A percentile compares a stretch with the other conserved stretches of the same genome.
These are phyloP conservation scores for Boletus sp. DNA, from an alignment of 768 basidiomycete species.

Conservation along the genomic window DNA sequence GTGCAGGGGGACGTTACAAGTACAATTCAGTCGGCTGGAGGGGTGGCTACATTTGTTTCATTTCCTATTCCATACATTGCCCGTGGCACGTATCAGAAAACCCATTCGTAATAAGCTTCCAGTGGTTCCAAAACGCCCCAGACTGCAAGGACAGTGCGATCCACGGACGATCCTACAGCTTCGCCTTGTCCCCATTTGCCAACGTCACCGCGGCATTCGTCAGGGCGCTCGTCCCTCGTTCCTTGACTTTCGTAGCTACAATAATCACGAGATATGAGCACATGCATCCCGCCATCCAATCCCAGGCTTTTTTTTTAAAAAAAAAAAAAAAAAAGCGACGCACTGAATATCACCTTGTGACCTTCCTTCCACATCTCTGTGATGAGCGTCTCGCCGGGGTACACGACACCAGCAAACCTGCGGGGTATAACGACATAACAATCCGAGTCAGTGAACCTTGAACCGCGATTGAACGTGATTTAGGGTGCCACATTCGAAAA, in stretches of 20 bases:
- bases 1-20: too few relatives aligned
- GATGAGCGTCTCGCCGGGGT: conserved; percentile 91
- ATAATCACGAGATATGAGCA: neutral
- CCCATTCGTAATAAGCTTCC: neutral
- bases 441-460: neutral
- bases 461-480: neutral
- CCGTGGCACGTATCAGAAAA: neutral
- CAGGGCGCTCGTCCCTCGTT: conserved; percentile 68
- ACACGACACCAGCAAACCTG: conserved; percentile 88
- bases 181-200: conserved; percentile 51
- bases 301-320: neutral
- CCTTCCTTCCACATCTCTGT: conserved; percentile 99
- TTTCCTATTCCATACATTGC: neutral
- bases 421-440: neutral
- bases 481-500: neutral
- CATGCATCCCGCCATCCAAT: neutral
- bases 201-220: conserved; percentile 82
- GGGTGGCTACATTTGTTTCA: too few relatives aligned
- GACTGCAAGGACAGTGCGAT: neutral
- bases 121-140: neutral
- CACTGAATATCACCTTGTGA: conserved; percentile 85
- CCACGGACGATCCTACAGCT: conserved; percentile 38
- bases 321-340: conserved; percentile 31
- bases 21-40: neutral
- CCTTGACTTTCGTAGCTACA: conserved; percentile 84